Percentiles rank a stretch among this genome's conserved stretches.
These are phyloP conservation scores for Ailanthus altissimus DNA, from an alignment of 345 rosid species.

Conservation along the genomic window DNA sequence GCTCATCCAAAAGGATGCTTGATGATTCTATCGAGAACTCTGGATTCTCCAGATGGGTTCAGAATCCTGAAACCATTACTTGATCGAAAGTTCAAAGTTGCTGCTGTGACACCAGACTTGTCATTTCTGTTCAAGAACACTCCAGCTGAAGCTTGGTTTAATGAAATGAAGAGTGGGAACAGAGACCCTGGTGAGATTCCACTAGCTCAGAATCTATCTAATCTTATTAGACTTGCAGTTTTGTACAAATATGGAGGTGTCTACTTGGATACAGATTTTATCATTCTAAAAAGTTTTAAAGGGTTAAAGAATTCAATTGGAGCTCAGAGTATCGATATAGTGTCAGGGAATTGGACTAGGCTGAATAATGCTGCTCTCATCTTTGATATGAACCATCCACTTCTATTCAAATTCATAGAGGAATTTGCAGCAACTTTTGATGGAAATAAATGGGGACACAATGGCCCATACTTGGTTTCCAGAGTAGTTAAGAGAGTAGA, in stretches of 20 bases:
- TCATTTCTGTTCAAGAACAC: slow-evolving; percentile 56
- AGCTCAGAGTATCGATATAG: slow-evolving; percentile 61
- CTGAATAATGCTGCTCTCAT: slow-evolving; percentile 75
- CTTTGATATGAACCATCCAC: slow-evolving; percentile 67
- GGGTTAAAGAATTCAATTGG: slow-evolving; percentile 66
- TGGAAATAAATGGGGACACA: slow-evolving; percentile 85
- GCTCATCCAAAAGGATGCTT: slow-evolving; percentile 66
- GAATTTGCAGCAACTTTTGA: slow-evolving; percentile 77
- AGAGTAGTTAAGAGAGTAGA: slow-evolving; percentile 52
- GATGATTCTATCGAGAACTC: slow-evolving; percentile 60
- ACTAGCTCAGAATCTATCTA: slow-evolving; percentile 70
- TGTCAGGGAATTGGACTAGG: slow-evolving; percentile 64
- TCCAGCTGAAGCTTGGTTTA: slow-evolving; percentile 70
- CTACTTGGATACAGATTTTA: slow-evolving; percentile 72
- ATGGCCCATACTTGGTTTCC: slow-evolving; percentile 80
- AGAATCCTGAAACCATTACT: slow-evolving; percentile 54
- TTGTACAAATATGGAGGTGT: slow-evolving; percentile 78
- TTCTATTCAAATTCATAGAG: slow-evolving; percentile 56
- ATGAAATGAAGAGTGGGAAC: slow-evolving; percentile 53
- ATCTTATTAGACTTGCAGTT: slow-evolving; percentile 63
- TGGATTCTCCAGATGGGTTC: slow-evolving; percentile 60
- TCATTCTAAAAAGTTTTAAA: slow-evolving; percentile 57
- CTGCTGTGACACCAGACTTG: slow-evolving; percentile 64
- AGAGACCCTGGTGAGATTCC: slow-evolving; percentile 83
- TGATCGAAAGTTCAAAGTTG: slow-evolving; percentile 48